These are phyloP conservation scores for Drosera spatulata DNA, from an alignment of 179 eudicot genomes.

Conservation along the genomic window DNA sequence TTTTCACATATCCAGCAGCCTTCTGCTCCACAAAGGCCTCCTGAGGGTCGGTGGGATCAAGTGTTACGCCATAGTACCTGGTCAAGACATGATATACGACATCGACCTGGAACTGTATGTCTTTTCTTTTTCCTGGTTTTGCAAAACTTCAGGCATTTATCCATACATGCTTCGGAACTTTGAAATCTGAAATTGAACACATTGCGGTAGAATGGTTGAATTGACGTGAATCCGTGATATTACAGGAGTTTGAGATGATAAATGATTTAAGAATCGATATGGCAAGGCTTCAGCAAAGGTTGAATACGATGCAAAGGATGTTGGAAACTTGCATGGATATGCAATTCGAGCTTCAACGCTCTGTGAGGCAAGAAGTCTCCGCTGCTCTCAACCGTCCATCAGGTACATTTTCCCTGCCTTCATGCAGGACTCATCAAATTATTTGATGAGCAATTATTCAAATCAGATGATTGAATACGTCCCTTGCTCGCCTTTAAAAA, in stretches of 20 bases:
- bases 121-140: not conserved
- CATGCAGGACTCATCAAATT: not conserved
- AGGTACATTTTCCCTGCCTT: constrained; percentile 19
- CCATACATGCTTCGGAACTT: too few species aligned
- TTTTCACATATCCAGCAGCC: constrained; percentile 21
- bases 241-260: constrained; percentile 68
- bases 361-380: constrained; percentile 65
- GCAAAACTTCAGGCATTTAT: not conserved
- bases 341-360: constrained; percentile 82
- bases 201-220: not conserved
- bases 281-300: constrained; percentile 68
- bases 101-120: constrained; percentile 36
- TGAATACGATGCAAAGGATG: constrained; percentile 83
- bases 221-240: constrained; percentile 11
- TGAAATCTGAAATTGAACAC: not conserved
- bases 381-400: constrained; percentile 62
- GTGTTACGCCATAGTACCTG: constrained; percentile 49
- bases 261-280: constrained; percentile 75
- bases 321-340: constrained; percentile 17
- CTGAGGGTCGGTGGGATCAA: constrained; percentile 66
- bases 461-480: not conserved
- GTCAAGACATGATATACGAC: constrained; percentile 61
- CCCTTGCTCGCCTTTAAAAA: not conserved
- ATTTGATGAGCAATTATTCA: not conserved
- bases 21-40: constrained; percentile 65